Conservation (phyloP, 2,329 filamentous ascomycete species). For the Scedosporium apiospermum region DNA sequence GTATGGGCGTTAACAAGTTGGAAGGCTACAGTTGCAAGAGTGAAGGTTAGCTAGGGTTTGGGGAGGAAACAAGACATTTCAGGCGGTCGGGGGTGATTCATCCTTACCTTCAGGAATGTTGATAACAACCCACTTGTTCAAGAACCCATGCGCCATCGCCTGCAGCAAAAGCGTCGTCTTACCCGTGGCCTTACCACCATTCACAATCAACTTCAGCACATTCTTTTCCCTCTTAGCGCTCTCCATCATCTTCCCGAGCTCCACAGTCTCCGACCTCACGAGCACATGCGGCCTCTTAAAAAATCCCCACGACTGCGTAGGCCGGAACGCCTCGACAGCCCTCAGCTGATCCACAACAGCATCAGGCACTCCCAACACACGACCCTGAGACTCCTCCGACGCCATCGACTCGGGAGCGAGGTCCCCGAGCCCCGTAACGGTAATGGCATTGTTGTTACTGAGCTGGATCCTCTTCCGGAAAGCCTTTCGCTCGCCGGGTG, state of each 20-base stretch:
- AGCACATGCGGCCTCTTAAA: constrained; percentile 76
- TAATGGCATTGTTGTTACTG: constrained; percentile 86
- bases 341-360: constrained; percentile 69
- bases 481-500: constrained; percentile 74
- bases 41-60: too few relatives aligned
- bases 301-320: constrained; percentile 76
- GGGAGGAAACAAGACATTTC: not conserved
- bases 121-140: constrained; percentile 82
- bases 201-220: constrained; percentile 56
- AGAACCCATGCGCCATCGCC: constrained; percentile 68
- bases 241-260: constrained; percentile 52
- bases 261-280: constrained; percentile 67
- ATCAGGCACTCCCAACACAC: constrained; percentile 60
- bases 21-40: constrained; percentile 45
- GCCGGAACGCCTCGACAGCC: constrained; percentile 83
- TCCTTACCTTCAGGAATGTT: constrained; percentile 76
- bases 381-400: constrained; percentile 47
- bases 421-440: constrained; percentile 58
- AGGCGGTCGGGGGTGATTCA: constrained; percentile 1
- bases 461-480: constrained; percentile 82
- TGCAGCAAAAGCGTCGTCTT: constrained; percentile 85
- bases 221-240: constrained; percentile 40
- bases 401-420: constrained; percentile 47
- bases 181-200: constrained; percentile 64
- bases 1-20: constrained; percentile 74